These are phyloP conservation scores for Oehlia diaphana DNA, from an alignment of 192 early-diverging fungal species.

Conservation along the genomic window DNA sequence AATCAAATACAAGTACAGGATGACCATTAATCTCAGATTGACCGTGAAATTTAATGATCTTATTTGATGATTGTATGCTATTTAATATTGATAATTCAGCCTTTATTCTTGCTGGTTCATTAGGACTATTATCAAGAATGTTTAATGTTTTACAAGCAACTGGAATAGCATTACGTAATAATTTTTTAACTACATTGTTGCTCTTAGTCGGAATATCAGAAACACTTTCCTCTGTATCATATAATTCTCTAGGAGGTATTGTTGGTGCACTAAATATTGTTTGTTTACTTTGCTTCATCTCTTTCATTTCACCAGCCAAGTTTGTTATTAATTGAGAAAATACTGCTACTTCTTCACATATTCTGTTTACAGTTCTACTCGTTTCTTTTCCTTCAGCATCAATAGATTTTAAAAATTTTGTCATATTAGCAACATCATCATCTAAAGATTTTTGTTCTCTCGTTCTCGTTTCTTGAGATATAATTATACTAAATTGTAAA, in stretches of 20 bases:
- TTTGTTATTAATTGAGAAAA: neutral
- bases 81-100: slow-evolving; percentile 5
- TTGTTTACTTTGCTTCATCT: neutral
- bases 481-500: neutral
- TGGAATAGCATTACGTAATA: neutral
- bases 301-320: neutral
- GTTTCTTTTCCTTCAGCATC: neutral
- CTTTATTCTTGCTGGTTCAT: neutral
- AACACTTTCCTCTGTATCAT: neutral
- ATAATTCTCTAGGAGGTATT: neutral
- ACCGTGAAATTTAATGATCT: slow-evolving; percentile 23
- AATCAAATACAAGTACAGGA: slow-evolving; percentile 5
- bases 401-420: neutral
- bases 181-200: too few species aligned
- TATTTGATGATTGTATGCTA: neutral
- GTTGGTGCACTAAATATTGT: neutral
- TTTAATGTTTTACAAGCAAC: neutral
- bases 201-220: too few species aligned
- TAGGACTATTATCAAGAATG: neutral
- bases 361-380: neutral
- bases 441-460: neutral
- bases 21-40: neutral
- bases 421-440: neutral
- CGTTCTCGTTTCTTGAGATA: neutral
- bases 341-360: neutral